phyloP scores from a whole-genome alignment of 257 asterid species.

The Nemophila menziesii region DNA sequence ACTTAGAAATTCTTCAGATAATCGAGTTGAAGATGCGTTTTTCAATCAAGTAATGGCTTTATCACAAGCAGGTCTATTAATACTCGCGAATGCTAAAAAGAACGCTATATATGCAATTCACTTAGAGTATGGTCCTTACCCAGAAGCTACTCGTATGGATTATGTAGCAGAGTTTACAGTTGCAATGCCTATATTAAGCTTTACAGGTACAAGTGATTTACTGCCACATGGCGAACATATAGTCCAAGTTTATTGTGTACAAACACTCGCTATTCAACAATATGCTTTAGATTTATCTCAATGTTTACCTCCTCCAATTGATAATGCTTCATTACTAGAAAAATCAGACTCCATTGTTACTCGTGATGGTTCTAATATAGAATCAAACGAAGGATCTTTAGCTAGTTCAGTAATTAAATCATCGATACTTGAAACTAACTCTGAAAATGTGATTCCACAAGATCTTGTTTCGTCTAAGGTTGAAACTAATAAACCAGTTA shows the following conservation, averaged over 20 bases:
- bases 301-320: constrained; percentile 79
- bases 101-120: constrained; percentile 95
- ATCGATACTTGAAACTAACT: constrained; percentile 30
- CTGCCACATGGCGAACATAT: constrained; percentile 82
- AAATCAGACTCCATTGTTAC: constrained; percentile 49
- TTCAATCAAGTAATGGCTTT: constrained; percentile 93
- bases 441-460: constrained; percentile 18
- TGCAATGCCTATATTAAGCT: constrained; percentile 95
- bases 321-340: constrained; percentile 39
- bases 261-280: constrained; percentile 97
- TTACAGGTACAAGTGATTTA: constrained; percentile 78
- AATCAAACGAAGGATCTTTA: constrained; percentile 33
- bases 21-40: constrained; percentile 61
- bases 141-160: constrained; percentile 75
- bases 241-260: constrained; percentile 93
- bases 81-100: constrained; percentile 90
- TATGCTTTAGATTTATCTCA: constrained; percentile 87
- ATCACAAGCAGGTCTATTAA: constrained; percentile 63
- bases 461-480: constrained; percentile 25
- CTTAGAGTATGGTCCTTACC: constrained; percentile 80
- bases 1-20: constrained; percentile 50
- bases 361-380: constrained; percentile 33
- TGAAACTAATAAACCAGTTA: constrained; percentile 39
- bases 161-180: constrained; percentile 88
- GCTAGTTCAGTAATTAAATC: constrained; percentile 47